phyloP scores from a whole-genome alignment of 768 basidiomycete species.

The Calocera viscosa region DNA sequence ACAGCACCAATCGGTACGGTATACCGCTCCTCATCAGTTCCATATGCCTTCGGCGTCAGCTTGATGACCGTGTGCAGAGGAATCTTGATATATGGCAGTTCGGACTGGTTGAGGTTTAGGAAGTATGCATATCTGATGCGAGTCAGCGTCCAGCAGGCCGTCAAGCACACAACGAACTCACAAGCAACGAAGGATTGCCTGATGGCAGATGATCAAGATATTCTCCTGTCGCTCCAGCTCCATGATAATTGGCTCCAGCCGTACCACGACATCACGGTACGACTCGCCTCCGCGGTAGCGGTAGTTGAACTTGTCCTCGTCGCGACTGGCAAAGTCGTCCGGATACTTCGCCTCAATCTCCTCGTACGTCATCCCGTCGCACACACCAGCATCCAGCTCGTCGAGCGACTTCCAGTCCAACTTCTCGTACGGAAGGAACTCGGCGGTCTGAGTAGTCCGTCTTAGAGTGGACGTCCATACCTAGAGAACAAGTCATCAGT shows the following conservation, averaged over 20 bases:
- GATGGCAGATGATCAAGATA: constrained; percentile 92
- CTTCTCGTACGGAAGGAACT: constrained; percentile 70
- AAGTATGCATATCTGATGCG: constrained; percentile 83
- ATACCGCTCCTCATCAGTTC: constrained; percentile 95
- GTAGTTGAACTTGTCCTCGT: constrained; percentile 99
- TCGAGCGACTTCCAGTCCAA: constrained; percentile 98
- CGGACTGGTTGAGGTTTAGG: constrained; percentile 77
- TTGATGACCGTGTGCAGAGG: constrained; percentile 97
- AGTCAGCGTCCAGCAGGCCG: not conserved
- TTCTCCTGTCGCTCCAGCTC: constrained; percentile 97
- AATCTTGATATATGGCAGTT: constrained; percentile 96
- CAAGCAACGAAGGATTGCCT: constrained; percentile 68
- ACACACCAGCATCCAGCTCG: constrained; percentile 96
- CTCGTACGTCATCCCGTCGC: constrained; percentile 98
- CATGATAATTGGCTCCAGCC: constrained; percentile 97
- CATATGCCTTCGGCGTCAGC: constrained; percentile 94
- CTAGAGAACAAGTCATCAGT: constrained; percentile 29
- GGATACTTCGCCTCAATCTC: constrained; percentile 97
- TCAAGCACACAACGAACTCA: not conserved
- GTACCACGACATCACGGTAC: constrained; percentile 90
- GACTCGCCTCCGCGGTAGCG: constrained; percentile 94
- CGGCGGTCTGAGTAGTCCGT: constrained; percentile 83
- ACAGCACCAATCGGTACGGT: constrained; percentile 84
- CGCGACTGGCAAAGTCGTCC: constrained; percentile 94
- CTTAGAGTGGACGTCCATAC: constrained; percentile 98